Percentiles rank a stretch among this genome's conserved stretches.
phyloP scores from a whole-genome alignment of 768 basidiomycete genomes.

The Lactarius deliciosus region DNA sequence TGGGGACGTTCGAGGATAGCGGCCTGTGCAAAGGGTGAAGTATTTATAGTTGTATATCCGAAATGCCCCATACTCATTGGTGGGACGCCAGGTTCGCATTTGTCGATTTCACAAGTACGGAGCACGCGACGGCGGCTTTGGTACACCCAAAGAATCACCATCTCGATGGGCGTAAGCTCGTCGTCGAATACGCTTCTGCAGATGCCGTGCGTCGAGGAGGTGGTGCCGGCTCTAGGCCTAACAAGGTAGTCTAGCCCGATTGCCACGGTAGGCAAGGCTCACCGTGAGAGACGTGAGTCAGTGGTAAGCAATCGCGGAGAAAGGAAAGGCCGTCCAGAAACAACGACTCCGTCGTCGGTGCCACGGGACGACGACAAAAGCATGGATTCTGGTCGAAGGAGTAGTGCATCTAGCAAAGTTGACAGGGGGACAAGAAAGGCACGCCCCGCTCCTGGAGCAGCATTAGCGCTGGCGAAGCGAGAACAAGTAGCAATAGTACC shows the following conservation, averaged over 20 bases:
- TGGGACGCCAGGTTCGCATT: conserved; percentile 74
- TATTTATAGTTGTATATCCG: not conserved
- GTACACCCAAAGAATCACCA: conserved; percentile 82
- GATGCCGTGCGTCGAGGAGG: conserved; percentile 88
- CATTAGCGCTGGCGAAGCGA: conserved; percentile 72
- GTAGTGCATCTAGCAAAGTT: not conserved
- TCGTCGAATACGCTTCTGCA: conserved; percentile 85
- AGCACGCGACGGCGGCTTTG: conserved; percentile 79
- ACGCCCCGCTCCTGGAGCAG: conserved; percentile 75
- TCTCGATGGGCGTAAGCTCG: conserved; percentile 79
- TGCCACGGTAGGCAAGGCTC: not conserved
- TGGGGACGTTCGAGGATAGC: conserved; percentile 96
- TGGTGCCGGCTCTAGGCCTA: conserved; percentile 23
- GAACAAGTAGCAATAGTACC: conserved; percentile 73
- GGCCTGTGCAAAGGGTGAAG: conserved; percentile 93
- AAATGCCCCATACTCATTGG: not conserved
- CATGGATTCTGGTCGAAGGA: not conserved
- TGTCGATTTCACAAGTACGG: conserved; percentile 79
- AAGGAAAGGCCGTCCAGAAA: not conserved
- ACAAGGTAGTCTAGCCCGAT: not conserved
- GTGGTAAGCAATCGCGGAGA: not conserved
- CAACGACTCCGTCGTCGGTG: not conserved
- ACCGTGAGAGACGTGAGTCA: conserved; percentile 3
- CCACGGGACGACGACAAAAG: conserved; percentile 6
- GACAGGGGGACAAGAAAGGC: conserved; percentile 4